Conservation (phyloP, 2,329 filamentous ascomycete species). For the Fusarium sp. region DNA sequence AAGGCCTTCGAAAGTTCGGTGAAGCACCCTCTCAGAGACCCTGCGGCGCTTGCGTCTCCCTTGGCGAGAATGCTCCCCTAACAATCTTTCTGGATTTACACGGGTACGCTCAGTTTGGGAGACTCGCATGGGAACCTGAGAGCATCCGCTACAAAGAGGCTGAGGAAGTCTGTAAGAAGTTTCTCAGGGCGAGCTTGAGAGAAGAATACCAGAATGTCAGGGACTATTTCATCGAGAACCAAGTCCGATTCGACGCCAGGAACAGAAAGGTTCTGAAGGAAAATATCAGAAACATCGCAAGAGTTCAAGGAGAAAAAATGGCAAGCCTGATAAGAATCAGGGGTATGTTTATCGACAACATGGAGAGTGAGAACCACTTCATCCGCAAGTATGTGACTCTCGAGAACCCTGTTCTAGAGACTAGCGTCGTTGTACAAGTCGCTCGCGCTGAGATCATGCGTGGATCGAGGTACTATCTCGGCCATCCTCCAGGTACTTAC, state of each 20-base stretch:
- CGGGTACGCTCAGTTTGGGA: neutral
- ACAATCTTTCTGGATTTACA: neutral
- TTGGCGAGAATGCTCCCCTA: neutral
- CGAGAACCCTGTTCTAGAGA: accelerated
- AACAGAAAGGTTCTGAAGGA: neutral
- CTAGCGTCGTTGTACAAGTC: neutral
- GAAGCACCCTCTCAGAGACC: neutral
- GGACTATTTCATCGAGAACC: too few relatives aligned
- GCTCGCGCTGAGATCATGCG: neutral
- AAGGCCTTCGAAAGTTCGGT: too few relatives aligned
- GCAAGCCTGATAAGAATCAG: neutral
- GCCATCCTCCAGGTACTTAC: conserved; percentile 42
- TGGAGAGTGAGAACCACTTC: neutral
- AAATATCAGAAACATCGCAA: neutral
- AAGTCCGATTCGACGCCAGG: neutral
- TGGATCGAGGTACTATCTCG: conserved; percentile 33
- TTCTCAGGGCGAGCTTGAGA: too few relatives aligned
- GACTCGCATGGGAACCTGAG: neutral
- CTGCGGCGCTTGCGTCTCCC: neutral
- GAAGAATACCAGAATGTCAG: too few relatives aligned
- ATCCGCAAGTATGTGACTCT: neutral
- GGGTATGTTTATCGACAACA: neutral
- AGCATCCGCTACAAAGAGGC: neutral
- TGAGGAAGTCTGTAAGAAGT: neutral
- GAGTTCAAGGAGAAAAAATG: neutral